These are phyloP conservation scores for Globisporangium paroecandrum DNA, from an alignment of 352 stramenopile species.

Conservation along the genomic window DNA sequence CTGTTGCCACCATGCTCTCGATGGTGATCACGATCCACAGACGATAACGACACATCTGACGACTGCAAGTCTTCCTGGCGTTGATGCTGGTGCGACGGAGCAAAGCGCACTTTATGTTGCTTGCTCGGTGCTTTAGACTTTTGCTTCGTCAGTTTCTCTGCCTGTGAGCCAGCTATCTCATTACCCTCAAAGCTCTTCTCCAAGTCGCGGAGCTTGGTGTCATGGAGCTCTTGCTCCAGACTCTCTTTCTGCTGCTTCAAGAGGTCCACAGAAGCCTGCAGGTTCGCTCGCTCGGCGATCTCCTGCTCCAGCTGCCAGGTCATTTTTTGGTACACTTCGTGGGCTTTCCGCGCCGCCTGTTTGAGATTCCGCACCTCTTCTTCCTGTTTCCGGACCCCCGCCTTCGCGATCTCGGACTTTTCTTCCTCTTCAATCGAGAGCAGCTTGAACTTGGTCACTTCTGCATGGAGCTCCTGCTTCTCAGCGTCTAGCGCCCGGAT, in stretches of 20 bases:
- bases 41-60: not conserved
- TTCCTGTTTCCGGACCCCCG: constrained; percentile 35
- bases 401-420: constrained; percentile 38
- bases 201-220: constrained; percentile 39
- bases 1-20: not conserved
- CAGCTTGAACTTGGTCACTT: constrained; percentile 35
- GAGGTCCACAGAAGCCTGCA: constrained; percentile 39
- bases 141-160: not conserved
- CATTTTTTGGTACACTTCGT: constrained; percentile 57
- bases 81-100: not conserved
- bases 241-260: constrained; percentile 38
- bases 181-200: constrained; percentile 35
- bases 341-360: constrained; percentile 50
- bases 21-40: not conserved
- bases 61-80: not conserved
- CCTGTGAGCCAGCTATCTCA: not conserved
- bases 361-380: constrained; percentile 60
- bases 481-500: constrained; percentile 29
- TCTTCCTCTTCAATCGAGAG: constrained; percentile 47
- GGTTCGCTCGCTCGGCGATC: constrained; percentile 36
- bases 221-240: constrained; percentile 34
- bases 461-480: constrained; percentile 28
- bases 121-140: not conserved
- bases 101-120: constrained; percentile 12
- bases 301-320: constrained; percentile 58